Conservation (phyloP, 2,329 filamentous ascomycete species). For the Xylariaceae sp. region DNA sequence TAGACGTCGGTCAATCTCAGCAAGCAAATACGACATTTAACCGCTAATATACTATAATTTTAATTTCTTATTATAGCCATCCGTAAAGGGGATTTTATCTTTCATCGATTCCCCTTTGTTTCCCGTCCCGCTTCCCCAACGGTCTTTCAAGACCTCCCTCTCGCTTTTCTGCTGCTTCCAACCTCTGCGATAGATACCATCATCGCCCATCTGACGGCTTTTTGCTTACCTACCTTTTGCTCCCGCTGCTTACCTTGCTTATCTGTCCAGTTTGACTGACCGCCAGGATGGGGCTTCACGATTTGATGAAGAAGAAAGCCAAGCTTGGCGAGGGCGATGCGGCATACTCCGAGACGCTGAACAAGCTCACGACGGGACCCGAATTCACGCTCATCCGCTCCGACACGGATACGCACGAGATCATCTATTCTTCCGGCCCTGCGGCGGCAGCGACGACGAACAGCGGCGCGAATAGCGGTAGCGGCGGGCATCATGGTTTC, state of each 20-base stretch:
- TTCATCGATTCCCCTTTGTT: background rate
- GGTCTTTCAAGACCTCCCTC: background rate
- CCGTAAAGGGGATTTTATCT: background rate
- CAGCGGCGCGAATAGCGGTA: too few species aligned
- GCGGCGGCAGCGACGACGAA: conserved; percentile 14
- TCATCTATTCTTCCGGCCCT: conserved; percentile 62
- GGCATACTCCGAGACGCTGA: conserved; percentile 36
- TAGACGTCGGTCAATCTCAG: background rate
- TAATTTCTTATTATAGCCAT: background rate
- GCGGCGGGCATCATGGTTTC: conserved; percentile 25
- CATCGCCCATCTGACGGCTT: too few species aligned
- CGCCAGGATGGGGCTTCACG: conserved; percentile 45
- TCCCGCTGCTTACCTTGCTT: background rate
- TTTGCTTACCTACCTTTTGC: too few species aligned
- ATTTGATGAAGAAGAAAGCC: conserved; percentile 51
- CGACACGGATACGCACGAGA: conserved; percentile 74
- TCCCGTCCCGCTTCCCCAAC: background rate
- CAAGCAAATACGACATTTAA: background rate
- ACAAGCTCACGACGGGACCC: conserved; percentile 41
- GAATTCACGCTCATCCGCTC: conserved; percentile 81
- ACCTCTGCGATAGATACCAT: too few species aligned
- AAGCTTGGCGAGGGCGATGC: conserved; percentile 35
- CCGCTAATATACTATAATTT: background rate
- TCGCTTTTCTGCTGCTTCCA: background rate
- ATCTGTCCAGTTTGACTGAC: background rate